Percentiles rank a stretch among this genome's conserved stretches.
These are phyloP conservation scores for Globisporangium echinulatum DNA, from an alignment of 352 stramenopile species.

Conservation along the genomic window DNA sequence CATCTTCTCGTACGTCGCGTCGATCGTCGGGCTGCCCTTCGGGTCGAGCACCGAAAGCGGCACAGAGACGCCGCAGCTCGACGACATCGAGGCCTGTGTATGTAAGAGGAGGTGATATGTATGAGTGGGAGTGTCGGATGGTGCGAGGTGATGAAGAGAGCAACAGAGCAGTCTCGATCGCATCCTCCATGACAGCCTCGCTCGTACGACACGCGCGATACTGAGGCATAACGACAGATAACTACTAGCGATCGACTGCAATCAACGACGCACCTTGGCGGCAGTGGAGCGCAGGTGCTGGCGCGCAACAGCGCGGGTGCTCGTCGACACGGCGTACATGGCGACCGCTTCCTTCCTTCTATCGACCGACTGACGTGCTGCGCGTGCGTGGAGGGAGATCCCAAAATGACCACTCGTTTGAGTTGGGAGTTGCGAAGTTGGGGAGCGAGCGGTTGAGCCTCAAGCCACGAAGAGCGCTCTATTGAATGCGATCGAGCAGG, in stretches of 20 bases:
- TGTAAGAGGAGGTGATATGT: conserved; percentile 3
- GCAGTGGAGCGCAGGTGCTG: conserved; percentile 65
- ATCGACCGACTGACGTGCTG: conserved; percentile 8
- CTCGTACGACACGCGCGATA: too few relatives aligned
- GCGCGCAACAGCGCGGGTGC: conserved; percentile 41
- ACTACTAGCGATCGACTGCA: too few relatives aligned
- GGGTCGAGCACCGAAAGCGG: conserved; percentile 88
- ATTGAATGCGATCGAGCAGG: neutral
- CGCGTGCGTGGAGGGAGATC: conserved; percentile 46
- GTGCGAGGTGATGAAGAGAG: too few relatives aligned
- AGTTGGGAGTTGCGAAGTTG: neutral
- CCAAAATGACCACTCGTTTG: conserved; percentile 67
- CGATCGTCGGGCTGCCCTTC: conserved; percentile 88
- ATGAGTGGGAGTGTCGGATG: too few relatives aligned
- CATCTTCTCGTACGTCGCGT: conserved; percentile 91
- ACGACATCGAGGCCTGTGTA: conserved; percentile 57
- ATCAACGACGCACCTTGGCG: conserved; percentile 35
- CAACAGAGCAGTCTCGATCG: too few relatives aligned
- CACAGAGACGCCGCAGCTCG: conserved; percentile 62
- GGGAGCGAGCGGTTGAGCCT: neutral
- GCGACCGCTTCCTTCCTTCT: neutral
- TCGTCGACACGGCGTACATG: conserved; percentile 60
- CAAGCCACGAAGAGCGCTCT: too few relatives aligned
- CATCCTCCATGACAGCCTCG: too few relatives aligned
- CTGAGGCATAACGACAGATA: too few relatives aligned